Evolutionary conservation across 345 rosid species (phyloP), one percentile per base, ranked within the genome.

Genomic region (Pugionium dolabratum): DNA sequence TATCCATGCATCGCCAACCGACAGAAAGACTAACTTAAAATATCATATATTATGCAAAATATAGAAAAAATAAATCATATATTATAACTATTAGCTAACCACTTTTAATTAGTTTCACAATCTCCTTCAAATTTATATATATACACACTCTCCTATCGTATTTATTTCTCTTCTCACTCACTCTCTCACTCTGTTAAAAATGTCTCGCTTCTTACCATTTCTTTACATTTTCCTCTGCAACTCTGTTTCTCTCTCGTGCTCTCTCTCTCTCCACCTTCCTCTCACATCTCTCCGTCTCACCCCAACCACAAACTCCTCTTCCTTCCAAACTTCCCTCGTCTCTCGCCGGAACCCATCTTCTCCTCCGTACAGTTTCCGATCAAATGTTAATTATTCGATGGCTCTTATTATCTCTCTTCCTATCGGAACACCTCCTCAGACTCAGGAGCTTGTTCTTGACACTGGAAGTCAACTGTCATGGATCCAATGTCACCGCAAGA

Each of bases 381-480:
- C 88, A 9, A 67, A 74, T 2, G 72, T 87, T 73, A 88, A 82
- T 47, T 91, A 88, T 57, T 78, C 97, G 0, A 80, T 79, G 85
- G 91, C 88, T 44, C 9, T 60, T 79, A 36, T 64, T 71, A 11
- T 91, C 10, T 81, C 89, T 39, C 79, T 88, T 4, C 91, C 91
- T 0, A 81, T 91, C 1, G 97, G 96, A 3, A 91, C 95, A 0
- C 96, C 97, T 0, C 83, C 96, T 1, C 98, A 89, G 75, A 66
- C 81, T 9, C 92, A 89, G 36, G 83, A 83, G 40, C 89, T 91
- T 82, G 82, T 91, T 27, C 69, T 91, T 7, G 96, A 91, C 70
- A 91, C 97, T 0, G 96, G 97, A 1, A 88, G 96, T 73, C 96
- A 91, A 75, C 88, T 91, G 2, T 88, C 96, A 0, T 88, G 93